Conservation (phyloP, 2,329 filamentous ascomycete species). For the Cordyceps tenuipes region DNA sequence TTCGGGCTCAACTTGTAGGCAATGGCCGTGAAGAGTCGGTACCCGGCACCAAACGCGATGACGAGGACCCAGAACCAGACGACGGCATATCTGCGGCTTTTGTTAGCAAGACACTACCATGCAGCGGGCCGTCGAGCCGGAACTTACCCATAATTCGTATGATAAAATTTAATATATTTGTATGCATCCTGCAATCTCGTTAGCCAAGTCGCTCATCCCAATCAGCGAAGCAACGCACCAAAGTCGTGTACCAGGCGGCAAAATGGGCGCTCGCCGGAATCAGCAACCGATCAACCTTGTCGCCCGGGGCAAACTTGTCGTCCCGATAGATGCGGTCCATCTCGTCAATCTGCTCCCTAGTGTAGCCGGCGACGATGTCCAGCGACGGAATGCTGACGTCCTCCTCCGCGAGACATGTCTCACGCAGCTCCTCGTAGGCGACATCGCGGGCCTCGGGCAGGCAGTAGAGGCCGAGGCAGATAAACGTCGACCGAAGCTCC, state of each 20-base stretch:
- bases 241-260: constrained; percentile 28
- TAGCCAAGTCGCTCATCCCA: not conserved
- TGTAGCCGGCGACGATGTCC: constrained; percentile 26
- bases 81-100: constrained; percentile 20
- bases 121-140: not conserved
- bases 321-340: constrained; percentile 23
- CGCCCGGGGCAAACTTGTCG: constrained; percentile 15
- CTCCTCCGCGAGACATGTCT: constrained; percentile 24
- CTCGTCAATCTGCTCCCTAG: constrained; percentile 22
- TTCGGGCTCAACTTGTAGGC: not conserved
- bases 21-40: constrained; percentile 20
- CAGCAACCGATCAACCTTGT: constrained; percentile 22
- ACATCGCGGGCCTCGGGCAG: constrained; percentile 16
- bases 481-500: constrained; percentile 25
- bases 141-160: constrained; percentile 30
- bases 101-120: constrained; percentile 15
- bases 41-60: constrained; percentile 26
- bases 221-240: constrained; percentile 20
- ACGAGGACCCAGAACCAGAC: constrained; percentile 34
- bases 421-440: constrained; percentile 23
- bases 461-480: constrained; percentile 32
- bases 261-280: constrained; percentile 28
- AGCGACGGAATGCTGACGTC: constrained; percentile 25
- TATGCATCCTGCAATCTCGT: constrained; percentile 22
- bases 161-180: constrained; percentile 26